These are phyloP conservation scores for Fusarium sp. DNA, from an alignment of 2,329 filamentous ascomycete species.

Conservation along the genomic window DNA sequence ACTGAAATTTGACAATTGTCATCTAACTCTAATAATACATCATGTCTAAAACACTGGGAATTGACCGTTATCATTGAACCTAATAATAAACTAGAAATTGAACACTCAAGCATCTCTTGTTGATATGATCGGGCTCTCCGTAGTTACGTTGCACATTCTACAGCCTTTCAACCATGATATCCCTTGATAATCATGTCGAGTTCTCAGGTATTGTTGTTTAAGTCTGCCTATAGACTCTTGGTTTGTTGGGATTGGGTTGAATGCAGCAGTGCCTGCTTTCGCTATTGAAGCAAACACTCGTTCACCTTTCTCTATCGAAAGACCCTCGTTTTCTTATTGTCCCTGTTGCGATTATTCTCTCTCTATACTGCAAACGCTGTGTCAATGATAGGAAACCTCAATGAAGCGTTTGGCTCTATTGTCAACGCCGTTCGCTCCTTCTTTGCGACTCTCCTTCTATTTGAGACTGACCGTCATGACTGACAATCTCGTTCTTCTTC, in stretches of 20 bases:
- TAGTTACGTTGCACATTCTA: background rate
- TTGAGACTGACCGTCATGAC: background rate
- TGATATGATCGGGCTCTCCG: background rate
- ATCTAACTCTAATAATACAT: background rate
- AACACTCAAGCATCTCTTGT: background rate
- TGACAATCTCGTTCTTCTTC: background rate
- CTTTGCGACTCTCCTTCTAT: background rate
- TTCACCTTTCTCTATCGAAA: background rate
- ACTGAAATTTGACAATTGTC: background rate
- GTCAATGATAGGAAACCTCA: background rate
- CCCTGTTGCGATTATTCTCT: background rate
- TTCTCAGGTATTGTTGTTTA: background rate
- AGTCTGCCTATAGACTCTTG: background rate
- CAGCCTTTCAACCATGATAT: background rate
- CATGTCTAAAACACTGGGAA: background rate
- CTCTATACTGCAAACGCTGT: background rate
- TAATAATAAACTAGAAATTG: constrained; percentile 17
- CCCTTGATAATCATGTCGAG: background rate
- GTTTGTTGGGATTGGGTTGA: background rate
- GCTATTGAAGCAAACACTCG: constrained; percentile 5
- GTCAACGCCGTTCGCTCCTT: constrained; percentile 6
- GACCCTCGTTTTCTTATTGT: background rate
- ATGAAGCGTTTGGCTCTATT: constrained; percentile 11
- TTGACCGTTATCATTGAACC: background rate
- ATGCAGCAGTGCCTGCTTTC: background rate